Conservation (phyloP, 2,329 filamentous ascomycete genomes). For the Cyphellophora attinorum region DNA sequence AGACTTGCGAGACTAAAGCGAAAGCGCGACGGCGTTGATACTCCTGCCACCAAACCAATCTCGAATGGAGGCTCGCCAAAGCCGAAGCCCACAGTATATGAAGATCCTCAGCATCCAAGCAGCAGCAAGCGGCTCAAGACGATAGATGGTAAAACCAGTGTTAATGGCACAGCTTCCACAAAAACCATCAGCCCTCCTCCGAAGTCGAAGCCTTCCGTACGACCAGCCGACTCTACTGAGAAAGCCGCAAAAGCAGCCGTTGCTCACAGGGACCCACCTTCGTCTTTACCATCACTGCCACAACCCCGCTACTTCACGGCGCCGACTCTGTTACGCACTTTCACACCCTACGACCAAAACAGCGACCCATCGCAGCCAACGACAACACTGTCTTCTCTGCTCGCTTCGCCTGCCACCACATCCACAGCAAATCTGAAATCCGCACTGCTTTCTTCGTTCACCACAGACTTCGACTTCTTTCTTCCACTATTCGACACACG, state of each 20-base stretch:
- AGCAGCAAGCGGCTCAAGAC: background rate
- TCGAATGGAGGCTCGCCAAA: background rate
- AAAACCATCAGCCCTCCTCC: background rate
- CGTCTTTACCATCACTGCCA: conserved; percentile 4
- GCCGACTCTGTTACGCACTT: conserved; percentile 74
- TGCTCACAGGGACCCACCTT: background rate
- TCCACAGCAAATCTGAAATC: conserved; percentile 54
- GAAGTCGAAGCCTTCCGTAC: background rate
- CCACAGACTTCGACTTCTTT: conserved; percentile 77
- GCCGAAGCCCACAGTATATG: background rate
- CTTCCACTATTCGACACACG: conserved; percentile 57
- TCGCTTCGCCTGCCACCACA: conserved; percentile 4
- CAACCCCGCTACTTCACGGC: conserved; percentile 36
- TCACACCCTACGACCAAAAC: conserved; percentile 55
- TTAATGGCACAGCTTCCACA: conserved; percentile 17
- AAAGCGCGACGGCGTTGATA: conserved; percentile 47
- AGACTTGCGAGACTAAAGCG: conserved; percentile 58
- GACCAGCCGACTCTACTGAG: conserved; percentile 12
- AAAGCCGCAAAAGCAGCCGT: conserved; percentile 19
- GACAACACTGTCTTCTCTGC: conserved; percentile 2
- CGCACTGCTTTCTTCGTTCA: conserved; percentile 76
- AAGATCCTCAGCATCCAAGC: background rate
- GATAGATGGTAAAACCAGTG: conserved; percentile 1
- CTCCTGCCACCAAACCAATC: background rate
- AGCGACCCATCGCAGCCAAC: conserved; percentile 34